These are phyloP conservation scores for Leishmania guyanensis DNA, from an alignment of 208 protist genomes.

Conservation along the genomic window DNA sequence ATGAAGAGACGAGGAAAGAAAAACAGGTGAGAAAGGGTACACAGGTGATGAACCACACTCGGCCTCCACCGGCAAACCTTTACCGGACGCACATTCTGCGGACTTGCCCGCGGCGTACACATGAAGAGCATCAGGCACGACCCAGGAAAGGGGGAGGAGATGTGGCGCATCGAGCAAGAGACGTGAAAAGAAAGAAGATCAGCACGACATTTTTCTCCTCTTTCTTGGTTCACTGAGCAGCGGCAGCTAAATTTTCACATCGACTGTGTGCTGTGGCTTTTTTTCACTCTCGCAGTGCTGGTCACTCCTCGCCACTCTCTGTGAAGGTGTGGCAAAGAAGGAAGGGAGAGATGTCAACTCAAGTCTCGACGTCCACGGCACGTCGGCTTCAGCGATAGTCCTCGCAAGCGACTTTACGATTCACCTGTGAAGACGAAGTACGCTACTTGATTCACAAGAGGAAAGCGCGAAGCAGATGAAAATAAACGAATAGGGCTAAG, in stretches of 20 bases:
- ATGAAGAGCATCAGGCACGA: not conserved
- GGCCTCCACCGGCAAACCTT: not conserved
- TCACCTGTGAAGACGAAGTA: not conserved
- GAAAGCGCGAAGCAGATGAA: not conserved
- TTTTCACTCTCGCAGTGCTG: not conserved
- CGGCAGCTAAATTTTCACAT: not conserved
- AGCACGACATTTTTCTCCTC: not conserved
- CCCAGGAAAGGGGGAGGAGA: not conserved
- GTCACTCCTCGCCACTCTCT: not conserved
- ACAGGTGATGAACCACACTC: not conserved
- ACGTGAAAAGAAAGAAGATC: not conserved
- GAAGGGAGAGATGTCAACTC: not conserved
- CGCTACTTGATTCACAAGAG: not conserved
- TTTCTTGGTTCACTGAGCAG: not conserved
- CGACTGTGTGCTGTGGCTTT: not conserved
- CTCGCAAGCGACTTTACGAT: not conserved
- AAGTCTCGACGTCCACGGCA: not conserved
- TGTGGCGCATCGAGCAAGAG: not conserved
- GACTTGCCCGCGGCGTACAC: not conserved
- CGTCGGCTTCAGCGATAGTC: not conserved
- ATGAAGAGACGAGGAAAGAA: constrained; percentile 1
- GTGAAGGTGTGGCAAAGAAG: not conserved
- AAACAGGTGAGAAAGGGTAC: no score
- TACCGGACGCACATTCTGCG: not conserved
- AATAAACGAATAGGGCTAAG: not conserved